Evolutionary conservation across 2,329 filamentous ascomycete species (phyloP), one percentile per base, ranked within the genome.

Genomic region (Scytalidium sp.): DNA sequence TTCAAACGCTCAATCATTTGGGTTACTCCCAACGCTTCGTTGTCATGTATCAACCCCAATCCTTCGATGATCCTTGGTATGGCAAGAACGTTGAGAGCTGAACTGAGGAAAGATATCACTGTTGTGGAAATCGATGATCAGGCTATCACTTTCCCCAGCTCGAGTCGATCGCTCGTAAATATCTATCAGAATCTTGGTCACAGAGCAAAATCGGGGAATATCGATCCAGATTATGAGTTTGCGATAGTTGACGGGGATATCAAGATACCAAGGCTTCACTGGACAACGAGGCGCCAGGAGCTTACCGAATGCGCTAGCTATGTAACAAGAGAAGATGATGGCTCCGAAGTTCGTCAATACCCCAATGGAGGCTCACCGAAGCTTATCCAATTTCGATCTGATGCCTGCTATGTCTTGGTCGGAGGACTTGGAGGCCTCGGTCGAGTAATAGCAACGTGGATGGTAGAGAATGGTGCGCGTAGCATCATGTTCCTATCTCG

Each of bases 361-460:
- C 7, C 43, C 42, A 20, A 36, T 20, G 19, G 57, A 57, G 2
- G 17, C 9, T 10, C 42, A 36, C 23, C 41, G 10, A 11, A 41
- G 25, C 22, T 13, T 13, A 13, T 46, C 5, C 19, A 22, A 19
- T 46, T 48, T 27, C 11, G 21, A 27, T 32, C 25, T 2, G 43
- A 48, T 47, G 61, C 53, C 20, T 46, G 60, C 0, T 74, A 71
- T 47, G 46, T 74, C 1, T 49, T 73, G 1, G 55, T 63, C 4
- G 71, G 71, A 19, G 70, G 70, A 3, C 57, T 72, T 19, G 71
- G 71, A n/a, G 70, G 69, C 11, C 46, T 74, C 0, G 70, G 70
- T 6, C 60, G 63, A 29, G 46, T 56, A 1, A 51, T 73, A 1
- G 59, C 68, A 3, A 57, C 49, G 2, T 71, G 65, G 64, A 61